A percentile compares a stretch with the other conserved stretches of the same genome.
Evolutionary conservation across 768 basidiomycete species (phyloP).

Genomic region (Suillus occidentalis): DNA sequence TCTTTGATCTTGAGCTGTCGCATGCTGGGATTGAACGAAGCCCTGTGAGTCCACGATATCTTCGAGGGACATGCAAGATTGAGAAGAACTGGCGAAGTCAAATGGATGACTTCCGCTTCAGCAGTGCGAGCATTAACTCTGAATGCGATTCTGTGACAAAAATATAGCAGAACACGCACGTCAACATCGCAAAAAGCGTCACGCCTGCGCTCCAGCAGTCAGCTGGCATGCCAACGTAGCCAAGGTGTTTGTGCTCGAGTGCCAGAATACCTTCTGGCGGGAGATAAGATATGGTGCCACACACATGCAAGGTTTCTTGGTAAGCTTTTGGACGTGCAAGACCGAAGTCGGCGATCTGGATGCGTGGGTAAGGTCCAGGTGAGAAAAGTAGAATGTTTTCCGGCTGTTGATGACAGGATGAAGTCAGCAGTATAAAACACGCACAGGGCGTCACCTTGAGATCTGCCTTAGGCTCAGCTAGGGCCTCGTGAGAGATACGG

Average conservation of each 20-base stretch:
- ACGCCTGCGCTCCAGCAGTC: conserved; percentile 90
- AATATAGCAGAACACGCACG: conserved; percentile 47
- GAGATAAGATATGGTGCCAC: conserved; percentile 84
- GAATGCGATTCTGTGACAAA: neutral
- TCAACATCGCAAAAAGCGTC: conserved; percentile 79
- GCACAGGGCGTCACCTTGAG: conserved; percentile 49
- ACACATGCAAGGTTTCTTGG: conserved; percentile 83
- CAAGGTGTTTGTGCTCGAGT: conserved; percentile 68
- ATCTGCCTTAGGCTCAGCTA: conserved; percentile 39
- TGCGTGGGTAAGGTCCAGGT: conserved; percentile 83
- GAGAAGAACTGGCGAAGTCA: conserved; percentile 64
- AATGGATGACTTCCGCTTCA: conserved; percentile 74
- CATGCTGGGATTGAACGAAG: conserved; percentile 24
- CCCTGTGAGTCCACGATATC: conserved; percentile 30
- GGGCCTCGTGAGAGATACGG: conserved; percentile 1
- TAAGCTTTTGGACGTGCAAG: conserved; percentile 76
- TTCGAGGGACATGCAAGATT: conserved; percentile 37
- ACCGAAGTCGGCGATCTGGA: conserved; percentile 86
- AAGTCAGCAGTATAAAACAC: neutral
- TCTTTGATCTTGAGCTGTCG: conserved; percentile 51
- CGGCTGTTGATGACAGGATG: conserved; percentile 45
- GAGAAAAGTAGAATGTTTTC: conserved; percentile 79
- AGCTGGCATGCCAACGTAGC: conserved; percentile 80
- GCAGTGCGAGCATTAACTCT: conserved; percentile 4
- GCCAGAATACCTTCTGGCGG: conserved; percentile 85